phyloP scores from a whole-genome alignment of 1,284 basidiomycete species.

The Tilletia caries region DNA sequence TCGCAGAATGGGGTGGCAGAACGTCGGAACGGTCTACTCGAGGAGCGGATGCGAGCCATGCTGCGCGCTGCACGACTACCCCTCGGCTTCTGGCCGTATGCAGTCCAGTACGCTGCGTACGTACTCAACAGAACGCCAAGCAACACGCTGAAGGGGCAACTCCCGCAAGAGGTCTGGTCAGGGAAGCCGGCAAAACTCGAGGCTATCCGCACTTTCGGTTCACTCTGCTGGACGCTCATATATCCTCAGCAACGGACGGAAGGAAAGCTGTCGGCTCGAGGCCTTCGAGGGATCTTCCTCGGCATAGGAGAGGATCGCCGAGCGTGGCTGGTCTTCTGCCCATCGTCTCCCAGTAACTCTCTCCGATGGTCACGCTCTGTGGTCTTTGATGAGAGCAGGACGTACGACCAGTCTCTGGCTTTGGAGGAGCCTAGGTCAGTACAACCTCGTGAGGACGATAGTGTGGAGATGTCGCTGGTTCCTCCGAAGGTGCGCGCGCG shows the following conservation, averaged over 20 bases:
- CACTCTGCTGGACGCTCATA: not conserved
- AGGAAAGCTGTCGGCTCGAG: not conserved
- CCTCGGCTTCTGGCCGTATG: not conserved
- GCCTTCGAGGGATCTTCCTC: conserved; percentile 4
- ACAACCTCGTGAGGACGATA: not conserved
- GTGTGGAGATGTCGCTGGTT: not conserved
- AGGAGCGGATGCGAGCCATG: not conserved
- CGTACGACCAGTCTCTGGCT: not conserved
- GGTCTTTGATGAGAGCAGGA: not conserved
- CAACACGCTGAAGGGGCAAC: not conserved
- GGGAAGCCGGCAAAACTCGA: not conserved
- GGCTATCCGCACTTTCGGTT: not conserved
- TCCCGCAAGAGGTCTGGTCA: not conserved
- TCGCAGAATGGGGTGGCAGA: conserved; percentile 1
- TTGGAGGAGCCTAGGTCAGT: not conserved
- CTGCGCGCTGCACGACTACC: not conserved
- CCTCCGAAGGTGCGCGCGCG: not conserved
- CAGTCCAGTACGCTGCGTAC: not conserved
- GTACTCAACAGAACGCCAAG: not conserved
- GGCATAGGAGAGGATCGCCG: not conserved
- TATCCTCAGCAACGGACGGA: not conserved
- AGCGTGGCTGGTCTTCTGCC: not conserved
- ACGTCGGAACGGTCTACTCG: not conserved
- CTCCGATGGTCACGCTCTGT: not conserved
- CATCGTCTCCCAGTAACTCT: not conserved